Conservation (phyloP, 257 asterid species). For the Orobanche coerulescens region DNA sequence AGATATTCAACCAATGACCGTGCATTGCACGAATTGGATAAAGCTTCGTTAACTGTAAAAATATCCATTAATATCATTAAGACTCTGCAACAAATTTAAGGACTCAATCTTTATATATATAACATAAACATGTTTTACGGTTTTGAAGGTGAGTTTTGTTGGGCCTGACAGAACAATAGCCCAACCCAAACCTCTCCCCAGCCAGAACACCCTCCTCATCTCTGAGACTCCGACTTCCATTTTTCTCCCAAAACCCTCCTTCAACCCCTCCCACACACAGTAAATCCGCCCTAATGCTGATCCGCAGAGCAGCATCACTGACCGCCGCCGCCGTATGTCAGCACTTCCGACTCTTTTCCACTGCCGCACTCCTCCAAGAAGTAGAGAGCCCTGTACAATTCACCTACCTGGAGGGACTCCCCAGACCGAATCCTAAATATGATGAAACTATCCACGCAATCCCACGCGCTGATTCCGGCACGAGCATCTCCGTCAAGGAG, state of each 20-base stretch:
- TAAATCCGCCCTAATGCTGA: constrained; percentile 46
- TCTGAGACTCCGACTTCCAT: not conserved
- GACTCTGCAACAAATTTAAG: too few relatives aligned
- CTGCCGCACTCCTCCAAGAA: constrained; percentile 44
- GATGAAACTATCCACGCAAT: constrained; percentile 70
- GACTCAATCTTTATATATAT: too few relatives aligned
- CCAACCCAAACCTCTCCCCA: not conserved
- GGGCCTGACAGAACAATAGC: not conserved
- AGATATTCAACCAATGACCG: too few relatives aligned
- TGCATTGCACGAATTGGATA: too few relatives aligned
- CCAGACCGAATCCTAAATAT: constrained; percentile 72
- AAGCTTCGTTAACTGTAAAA: too few relatives aligned
- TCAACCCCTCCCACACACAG: constrained; percentile 22
- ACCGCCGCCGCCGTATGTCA: constrained; percentile 30
- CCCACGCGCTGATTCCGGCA: constrained; percentile 65
- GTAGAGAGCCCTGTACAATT: constrained; percentile 17
- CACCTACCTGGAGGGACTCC: constrained; percentile 57
- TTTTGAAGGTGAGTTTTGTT: not conserved
- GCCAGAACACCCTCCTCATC: not conserved
- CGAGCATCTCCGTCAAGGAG: constrained; percentile 55
- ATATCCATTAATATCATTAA: too few relatives aligned
- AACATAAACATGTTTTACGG: too few relatives aligned
- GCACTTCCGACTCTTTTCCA: constrained; percentile 41
- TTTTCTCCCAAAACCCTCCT: constrained; percentile 33
- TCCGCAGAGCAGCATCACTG: constrained; percentile 52